These are phyloP conservation scores for Kurtzmaniella quercitrusa DNA, from an alignment of 1,139 yeast genomes.

Conservation along the genomic window DNA sequence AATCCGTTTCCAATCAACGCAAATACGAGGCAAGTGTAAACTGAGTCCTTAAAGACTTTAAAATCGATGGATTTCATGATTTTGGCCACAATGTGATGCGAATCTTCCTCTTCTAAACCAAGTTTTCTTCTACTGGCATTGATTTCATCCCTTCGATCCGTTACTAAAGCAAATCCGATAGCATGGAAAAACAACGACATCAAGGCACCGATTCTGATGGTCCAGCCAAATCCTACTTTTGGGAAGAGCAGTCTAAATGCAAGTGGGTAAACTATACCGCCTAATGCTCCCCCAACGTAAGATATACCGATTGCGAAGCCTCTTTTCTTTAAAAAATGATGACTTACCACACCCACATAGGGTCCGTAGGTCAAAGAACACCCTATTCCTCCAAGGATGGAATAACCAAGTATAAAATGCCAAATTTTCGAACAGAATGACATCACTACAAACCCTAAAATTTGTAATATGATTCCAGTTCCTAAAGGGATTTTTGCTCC, in stretches of 20 bases:
- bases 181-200: constrained; percentile 16
- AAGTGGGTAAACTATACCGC: constrained; percentile 26
- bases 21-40: constrained; percentile 23
- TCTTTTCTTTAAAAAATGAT: constrained; percentile 19
- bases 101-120: constrained; percentile 2
- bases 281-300: constrained; percentile 27
- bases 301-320: constrained; percentile 24
- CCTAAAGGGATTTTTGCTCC: constrained; percentile 19
- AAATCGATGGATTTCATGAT: constrained; percentile 24
- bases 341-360: constrained; percentile 20
- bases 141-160: constrained; percentile 21
- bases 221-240: constrained; percentile 27
- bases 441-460: constrained; percentile 21
- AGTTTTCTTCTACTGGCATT: constrained; percentile 7
- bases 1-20: constrained; percentile 31
- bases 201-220: constrained; percentile 23
- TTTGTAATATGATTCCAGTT: constrained; percentile 15
- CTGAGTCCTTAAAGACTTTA: constrained; percentile 20
- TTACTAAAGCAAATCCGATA: constrained; percentile 15
- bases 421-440: constrained; percentile 19
- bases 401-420: constrained; percentile 24
- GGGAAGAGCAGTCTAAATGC: constrained; percentile 19
- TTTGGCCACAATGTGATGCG: constrained; percentile 10
- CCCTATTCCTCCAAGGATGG: constrained; percentile 21
- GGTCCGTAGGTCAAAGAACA: constrained; percentile 23